phyloP scores from a whole-genome alignment of 208 protist species.

The Wallacemonas rigidus region DNA sequence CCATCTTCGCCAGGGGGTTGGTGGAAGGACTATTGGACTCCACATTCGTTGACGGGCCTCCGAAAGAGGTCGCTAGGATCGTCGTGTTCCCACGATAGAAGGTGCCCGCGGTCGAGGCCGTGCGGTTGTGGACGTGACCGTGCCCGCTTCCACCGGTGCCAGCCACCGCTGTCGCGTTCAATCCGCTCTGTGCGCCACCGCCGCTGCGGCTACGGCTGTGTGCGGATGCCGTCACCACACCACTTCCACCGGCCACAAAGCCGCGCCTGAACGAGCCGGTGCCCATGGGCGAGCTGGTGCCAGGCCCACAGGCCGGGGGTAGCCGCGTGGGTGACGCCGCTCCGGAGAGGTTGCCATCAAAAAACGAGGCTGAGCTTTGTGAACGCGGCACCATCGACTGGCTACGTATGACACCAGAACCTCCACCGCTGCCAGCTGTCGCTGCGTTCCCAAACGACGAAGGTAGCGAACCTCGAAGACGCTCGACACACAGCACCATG shows the following conservation, averaged over 20 bases:
- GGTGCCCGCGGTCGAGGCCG: background rate
- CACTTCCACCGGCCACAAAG: background rate
- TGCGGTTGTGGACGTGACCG: slow-evolving; percentile 10
- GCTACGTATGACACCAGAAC: background rate
- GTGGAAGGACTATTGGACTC: background rate
- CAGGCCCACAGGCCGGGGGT: background rate
- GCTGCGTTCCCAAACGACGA: background rate
- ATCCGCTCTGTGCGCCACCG: background rate
- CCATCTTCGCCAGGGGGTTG: background rate
- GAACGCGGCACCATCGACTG: slow-evolving; percentile 1
- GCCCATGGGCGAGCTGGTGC: too few species aligned
- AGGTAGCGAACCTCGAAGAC: slow-evolving; percentile 8
- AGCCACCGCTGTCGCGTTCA: background rate
- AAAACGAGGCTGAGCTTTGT: slow-evolving; percentile 11
- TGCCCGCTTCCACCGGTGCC: background rate
- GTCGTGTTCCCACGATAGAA: background rate
- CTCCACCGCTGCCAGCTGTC: too few species aligned
- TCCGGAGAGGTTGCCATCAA: background rate
- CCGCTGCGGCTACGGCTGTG: slow-evolving; percentile 9
- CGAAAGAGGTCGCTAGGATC: background rate
- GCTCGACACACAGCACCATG: slow-evolving; percentile 33
- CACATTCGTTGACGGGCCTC: background rate
- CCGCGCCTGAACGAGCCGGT: too few species aligned
- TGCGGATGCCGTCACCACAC: slow-evolving; percentile 3
- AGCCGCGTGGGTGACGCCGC: background rate